These are phyloP conservation scores for Solanum hybrid DNA, from an alignment of 305 asterid species.

Conservation along the genomic window DNA sequence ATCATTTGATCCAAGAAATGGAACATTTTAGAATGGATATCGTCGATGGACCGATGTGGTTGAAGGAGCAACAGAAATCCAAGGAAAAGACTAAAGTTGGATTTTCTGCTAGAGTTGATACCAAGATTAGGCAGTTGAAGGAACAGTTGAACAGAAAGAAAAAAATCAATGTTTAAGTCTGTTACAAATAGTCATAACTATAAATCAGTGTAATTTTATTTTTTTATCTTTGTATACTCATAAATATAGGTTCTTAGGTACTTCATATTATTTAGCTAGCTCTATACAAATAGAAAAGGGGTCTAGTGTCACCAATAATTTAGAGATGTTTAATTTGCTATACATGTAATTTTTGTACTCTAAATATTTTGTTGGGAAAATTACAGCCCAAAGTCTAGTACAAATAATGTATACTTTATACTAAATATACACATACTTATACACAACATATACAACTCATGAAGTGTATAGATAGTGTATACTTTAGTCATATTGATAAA, in stretches of 20 bases:
- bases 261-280: background rate
- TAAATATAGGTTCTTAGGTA: background rate
- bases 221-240: background rate
- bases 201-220: constrained; percentile 1
- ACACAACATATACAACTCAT: background rate
- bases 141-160: constrained; percentile 51
- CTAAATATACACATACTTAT: background rate
- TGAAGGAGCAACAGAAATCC: constrained; percentile 58
- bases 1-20: constrained; percentile 65
- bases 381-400: background rate
- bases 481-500: background rate
- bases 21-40: constrained; percentile 38
- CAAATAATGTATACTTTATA: background rate
- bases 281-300: background rate
- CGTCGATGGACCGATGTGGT: constrained; percentile 50
- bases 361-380: background rate
- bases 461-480: background rate
- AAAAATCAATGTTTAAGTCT: constrained; percentile 11
- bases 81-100: constrained; percentile 51
- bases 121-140: constrained; percentile 52
- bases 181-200: constrained; percentile 29
- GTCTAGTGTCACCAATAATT: background rate
- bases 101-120: constrained; percentile 74
- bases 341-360: background rate
- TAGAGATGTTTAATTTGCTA: background rate